Base-by-base conservation (phyloP, 176 grass and related monocot genomes). In the Musa troglodytarum region DNA sequence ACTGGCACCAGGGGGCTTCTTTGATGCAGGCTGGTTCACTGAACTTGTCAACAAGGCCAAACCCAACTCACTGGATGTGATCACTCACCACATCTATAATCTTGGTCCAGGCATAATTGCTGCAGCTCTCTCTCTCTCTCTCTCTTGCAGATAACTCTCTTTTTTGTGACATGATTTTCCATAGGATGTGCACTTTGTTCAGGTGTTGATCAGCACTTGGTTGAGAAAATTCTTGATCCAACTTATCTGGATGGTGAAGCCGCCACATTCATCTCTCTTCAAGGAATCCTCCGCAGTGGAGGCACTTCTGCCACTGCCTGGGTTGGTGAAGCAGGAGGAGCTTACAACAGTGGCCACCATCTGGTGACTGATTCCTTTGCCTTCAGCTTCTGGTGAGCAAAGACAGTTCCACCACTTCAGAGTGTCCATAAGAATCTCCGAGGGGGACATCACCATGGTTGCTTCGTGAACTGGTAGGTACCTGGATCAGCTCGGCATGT, bases 31-130 rank as follows among this genome's bases (percentile, higher is more conserved):
- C 8, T 99, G 90, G 95, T 99, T 86, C 64, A 66, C 26, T 1
- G 58, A 99, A 22, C 25, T 99, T 16, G 68, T 99, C 49, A 72
- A 34, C 77, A 94, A 87, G 64, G 89, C 90, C 62, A 87, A 63
- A 83, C 88, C 95, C 28, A 82, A 78, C 16, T 76, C 75, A 13
- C 4, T 99, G 74, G 82, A 94, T 78, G 95, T 86, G 19, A 54
- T 99, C 76, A 99, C 78, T 53, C 95, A 99, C 59, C 95, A 99
- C 77, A 89, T 99, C 43, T 99, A 99, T 78, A 99, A 89, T 65
- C 34, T 99, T 26, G 91, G 95, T 22, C 65, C 95, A 84, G 95
- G 95, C 91, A 85, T 69, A 9, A 69, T 53, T 72, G 20, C n/a
- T 23, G 17, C 5, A 17, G n/a, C n/a, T 5, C 14, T n/a, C 5